Evolutionary conservation across 805 yeast species (phyloP).

Genomic region (Ogataea pilisensis): DNA sequence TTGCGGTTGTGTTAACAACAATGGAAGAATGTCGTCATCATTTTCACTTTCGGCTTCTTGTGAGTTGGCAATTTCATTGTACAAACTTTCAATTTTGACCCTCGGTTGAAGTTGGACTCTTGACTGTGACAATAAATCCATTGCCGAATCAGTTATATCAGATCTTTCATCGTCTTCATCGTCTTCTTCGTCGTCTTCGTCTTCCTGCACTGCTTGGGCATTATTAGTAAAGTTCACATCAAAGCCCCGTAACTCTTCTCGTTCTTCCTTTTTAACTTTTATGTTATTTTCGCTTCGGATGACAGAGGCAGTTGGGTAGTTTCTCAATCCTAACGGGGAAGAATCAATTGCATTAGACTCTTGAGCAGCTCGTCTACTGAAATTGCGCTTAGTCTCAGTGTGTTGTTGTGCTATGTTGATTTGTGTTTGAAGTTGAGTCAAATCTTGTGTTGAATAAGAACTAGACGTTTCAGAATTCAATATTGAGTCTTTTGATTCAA

Average conservation of each 20-base stretch:
- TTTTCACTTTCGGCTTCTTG: not conserved
- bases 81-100: conserved; percentile 7
- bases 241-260: no score
- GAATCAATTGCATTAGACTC: no score
- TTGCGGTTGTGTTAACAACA: not conserved
- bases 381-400: no score
- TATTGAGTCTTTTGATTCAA: not conserved
- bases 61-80: not conserved
- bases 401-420: no score
- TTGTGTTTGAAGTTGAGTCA: no score
- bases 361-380: no score
- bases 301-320: no score
- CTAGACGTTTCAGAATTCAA: not conserved
- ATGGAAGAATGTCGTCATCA: not conserved
- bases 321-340: no score
- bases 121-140: conserved; percentile 5
- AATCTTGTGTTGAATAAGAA: not conserved
- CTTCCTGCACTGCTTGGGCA: not conserved
- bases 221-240: no score
- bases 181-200: conserved; percentile 1
- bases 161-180: not conserved
- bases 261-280: no score
- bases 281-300: no score
- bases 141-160: conserved; percentile 4
- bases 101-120: conserved; percentile 10